phyloP scores from a whole-genome alignment of 768 basidiomycete species.

The Pholiota molesta region DNA sequence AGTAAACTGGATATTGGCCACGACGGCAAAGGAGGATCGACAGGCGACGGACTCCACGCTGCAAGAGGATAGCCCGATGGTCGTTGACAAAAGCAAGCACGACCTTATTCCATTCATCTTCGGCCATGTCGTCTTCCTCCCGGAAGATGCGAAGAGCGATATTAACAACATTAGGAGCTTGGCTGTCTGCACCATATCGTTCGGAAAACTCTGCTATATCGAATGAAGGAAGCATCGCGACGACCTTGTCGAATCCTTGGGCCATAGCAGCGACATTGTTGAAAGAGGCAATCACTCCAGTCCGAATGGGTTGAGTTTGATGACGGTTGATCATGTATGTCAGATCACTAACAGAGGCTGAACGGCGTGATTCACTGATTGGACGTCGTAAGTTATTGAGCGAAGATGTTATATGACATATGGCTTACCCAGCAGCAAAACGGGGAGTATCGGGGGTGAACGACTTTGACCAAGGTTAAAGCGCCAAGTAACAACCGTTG shows the following conservation, averaged over 20 bases:
- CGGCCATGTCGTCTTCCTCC: conserved; percentile 73
- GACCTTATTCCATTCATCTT: conserved; percentile 76
- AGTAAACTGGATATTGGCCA: conserved; percentile 93
- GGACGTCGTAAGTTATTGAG: conserved; percentile 15
- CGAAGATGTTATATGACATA: not conserved
- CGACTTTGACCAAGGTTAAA: conserved; percentile 93
- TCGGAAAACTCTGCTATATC: conserved; percentile 72
- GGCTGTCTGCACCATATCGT: conserved; percentile 69
- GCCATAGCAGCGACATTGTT: conserved; percentile 68
- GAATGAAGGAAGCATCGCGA: conserved; percentile 73
- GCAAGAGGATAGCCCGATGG: conserved; percentile 58
- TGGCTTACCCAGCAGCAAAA: conserved; percentile 49
- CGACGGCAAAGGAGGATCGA: conserved; percentile 91
- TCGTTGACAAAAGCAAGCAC: conserved; percentile 75
- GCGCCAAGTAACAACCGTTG: conserved; percentile 86
- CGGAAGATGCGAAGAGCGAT: conserved; percentile 89
- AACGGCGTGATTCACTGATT: conserved; percentile 65
- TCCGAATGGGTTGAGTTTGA: conserved; percentile 87
- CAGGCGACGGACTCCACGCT: conserved; percentile 87
- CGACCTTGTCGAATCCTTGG: conserved; percentile 76
- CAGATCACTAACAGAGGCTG: conserved; percentile 94
- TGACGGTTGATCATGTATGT: conserved; percentile 88
- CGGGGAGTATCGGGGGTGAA: conserved; percentile 86
- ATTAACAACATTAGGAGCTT: conserved; percentile 93
- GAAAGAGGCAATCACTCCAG: conserved; percentile 92